Evolutionary conservation across 345 rosid genomes (phyloP), one percentile per base, ranked within the genome.

Genomic region (Cardamine occulta): DNA sequence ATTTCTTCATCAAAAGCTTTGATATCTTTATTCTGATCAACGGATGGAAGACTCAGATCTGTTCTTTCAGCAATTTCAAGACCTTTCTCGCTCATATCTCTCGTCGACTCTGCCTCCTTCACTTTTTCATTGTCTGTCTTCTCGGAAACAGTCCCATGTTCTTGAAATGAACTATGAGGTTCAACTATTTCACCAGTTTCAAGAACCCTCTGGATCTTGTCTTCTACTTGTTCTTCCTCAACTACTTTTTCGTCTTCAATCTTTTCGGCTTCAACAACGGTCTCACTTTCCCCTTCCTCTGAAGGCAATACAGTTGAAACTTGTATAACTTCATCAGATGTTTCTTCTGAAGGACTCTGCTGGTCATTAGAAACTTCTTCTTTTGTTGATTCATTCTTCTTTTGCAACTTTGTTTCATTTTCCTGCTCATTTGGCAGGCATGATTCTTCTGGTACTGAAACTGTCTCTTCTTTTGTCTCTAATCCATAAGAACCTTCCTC

Each of bases 201-300:
- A 73, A 28, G 1, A 53, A 2, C 28, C 53, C 12, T 63, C 59
- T 67, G 60, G 28, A 42, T 62, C 39, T 72, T 48, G 1, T 73
- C 70, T 34, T 31, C 70, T 79, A 32, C 74, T 55, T 53, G 14
- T 32, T 79, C 74, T 61, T 63, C 64, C 29, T 55, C 76, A 9
- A 48, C 26, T 34, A 11, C 29, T 53, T 49, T 68, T 42, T 24
- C 8, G 47, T 45, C 62, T 68, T 31, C 72, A 49, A 17, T 21
- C 15, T 55, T 67, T 28, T 37, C 54, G 10, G 54, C 60, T 23
- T 59, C 44, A 60, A 26, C 56, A 57, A 47, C 10, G 4, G 47
- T 58, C 5, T 8, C 73, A 15, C 4, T 49, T 73, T 72, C 63
- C 0, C 4, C 21, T 56, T 67, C 58, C 31, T 65, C 64, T 18